Base-by-base conservation (phyloP, 768 basidiomycete species). In the Thelephora aurantiotincta region DNA sequence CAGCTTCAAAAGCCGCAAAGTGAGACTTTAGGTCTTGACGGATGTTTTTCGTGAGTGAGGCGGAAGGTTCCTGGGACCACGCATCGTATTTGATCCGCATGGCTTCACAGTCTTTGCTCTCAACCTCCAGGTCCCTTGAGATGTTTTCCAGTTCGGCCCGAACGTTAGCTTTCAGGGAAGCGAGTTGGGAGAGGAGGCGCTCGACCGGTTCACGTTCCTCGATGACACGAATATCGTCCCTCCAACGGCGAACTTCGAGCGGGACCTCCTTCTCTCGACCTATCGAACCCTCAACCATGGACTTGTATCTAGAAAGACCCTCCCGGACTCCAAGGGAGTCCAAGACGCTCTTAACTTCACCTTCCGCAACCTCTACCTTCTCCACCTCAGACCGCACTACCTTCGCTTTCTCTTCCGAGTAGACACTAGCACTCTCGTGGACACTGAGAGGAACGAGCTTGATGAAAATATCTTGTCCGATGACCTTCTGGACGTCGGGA, bases 391-490 rank as follows among this genome's bases (percentile, higher is more conserved):
- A 77, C 35, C 96, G 73, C 6, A 92, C 90, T 22, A 88, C 60
- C 63, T 99, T 98, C 18, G 94, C 96, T 67, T 98, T 98, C 66
- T 99, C 96, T 63, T 99, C 96, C 0, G 91, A 94, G 63, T 99
- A 99, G 12, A 99, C 80, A 50, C 83, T 87, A 12, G 94, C 94
- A 52, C 86, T 87, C 65, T 97, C 93, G 60, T 97, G 93, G 5
- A 99, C 91, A 55, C 85, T 86, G 38, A 99, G 68, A 11, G 96
- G 96, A 33, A 99, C 74, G 4, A 99, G 75, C 38, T 80, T 73
- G 51, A 78, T 60, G 63, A 99, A 99, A 47, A 97, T 71, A 63
- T 97, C 94, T 14, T 78, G 77, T 1, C 96, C 96, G 54, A 99
- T 96, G 43, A 91, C 77, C 67, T 87, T 89, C 61, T 96, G 89